phyloP scores from a whole-genome alignment of 257 asterid species.

The Orobanche coerulescens region DNA sequence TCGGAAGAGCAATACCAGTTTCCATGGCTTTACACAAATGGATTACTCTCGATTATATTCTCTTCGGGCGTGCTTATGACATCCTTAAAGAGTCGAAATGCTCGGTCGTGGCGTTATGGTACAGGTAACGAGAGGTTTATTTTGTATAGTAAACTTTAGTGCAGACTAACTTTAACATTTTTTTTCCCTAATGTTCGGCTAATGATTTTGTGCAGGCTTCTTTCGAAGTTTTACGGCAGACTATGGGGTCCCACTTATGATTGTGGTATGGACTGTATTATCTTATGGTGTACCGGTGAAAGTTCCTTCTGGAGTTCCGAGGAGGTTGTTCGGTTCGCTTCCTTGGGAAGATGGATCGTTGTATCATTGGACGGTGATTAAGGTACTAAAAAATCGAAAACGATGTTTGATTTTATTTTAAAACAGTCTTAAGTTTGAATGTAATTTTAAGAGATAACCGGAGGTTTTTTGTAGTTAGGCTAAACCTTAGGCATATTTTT shows the following conservation, averaged over 20 bases:
- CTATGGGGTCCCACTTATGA: constrained; percentile 55
- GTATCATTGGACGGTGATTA: constrained; percentile 45
- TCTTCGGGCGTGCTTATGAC: constrained; percentile 45
- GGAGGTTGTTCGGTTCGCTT: constrained; percentile 39
- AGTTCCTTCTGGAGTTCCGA: constrained; percentile 42
- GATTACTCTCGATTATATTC: constrained; percentile 42
- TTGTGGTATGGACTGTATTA: constrained; percentile 45
- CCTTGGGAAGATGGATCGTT: constrained; percentile 44
- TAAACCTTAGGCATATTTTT: too few relatives aligned
- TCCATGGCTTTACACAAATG: constrained; percentile 45
- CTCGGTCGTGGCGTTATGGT: constrained; percentile 57
- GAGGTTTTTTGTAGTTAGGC: too few relatives aligned
- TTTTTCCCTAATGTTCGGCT: background rate
- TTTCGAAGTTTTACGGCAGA: constrained; percentile 45
- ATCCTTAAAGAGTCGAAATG: constrained; percentile 34
- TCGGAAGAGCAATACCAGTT: constrained; percentile 26
- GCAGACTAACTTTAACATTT: background rate
- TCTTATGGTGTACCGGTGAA: constrained; percentile 34
- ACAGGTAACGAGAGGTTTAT: constrained; percentile 24
- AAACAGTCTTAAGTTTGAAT: too few relatives aligned
- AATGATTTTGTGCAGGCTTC: constrained; percentile 23
- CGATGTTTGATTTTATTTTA: too few relatives aligned
- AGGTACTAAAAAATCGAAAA: constrained; percentile 33
- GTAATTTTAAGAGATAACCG: too few relatives aligned
- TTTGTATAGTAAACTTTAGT: background rate